Evolutionary conservation across 2,329 filamentous ascomycete species (phyloP), one percentile per base, ranked within the genome.

Genomic region (Neocatenulostroma microsporum): DNA sequence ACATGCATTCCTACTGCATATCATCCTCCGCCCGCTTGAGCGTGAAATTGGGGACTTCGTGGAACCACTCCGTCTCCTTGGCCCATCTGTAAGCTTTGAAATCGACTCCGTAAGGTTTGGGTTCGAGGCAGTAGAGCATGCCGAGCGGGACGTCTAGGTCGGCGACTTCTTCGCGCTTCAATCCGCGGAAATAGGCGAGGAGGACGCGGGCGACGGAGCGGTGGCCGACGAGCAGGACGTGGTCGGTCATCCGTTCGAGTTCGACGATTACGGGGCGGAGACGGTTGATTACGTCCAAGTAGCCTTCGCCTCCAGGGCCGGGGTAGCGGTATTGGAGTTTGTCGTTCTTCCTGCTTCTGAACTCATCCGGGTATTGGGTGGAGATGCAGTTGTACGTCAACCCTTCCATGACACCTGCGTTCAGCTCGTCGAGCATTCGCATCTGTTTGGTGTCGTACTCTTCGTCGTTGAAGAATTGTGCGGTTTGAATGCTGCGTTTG

Each of bases 241-340:
- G 89, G 54, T 98, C 91, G 20, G 86, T 94, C 71, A 94, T 96
- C 42, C 91, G 82, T 69, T 98, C 91, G 42, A 95, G 81, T 66
- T 98, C 91, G 34, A 94, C 82, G 46, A 98, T 94, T 68, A 98
- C 91, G 46, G 94, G 84, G 36, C 88, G 82, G 23, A 96, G 75
- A 33, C 91, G 84, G 61, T 91, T 94, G 65, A 98, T 95, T 51
- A 98, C 84, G 63, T 96, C 89, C 9, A 98, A 76, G 55, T 98
- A 98, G 20, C 89, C 87, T 62, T 98, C 91, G 35, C 91, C 91
- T 17, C 91, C 91, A 13, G 93, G 84, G 4, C 91, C 91, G 1
- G 91, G 91, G 60, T 96, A 96, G 46, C 93, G 87, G 63, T 98
- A 98, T 51, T 86, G 83, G 35, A 98, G 78, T 67, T 98, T 98